These are phyloP conservation scores for Mycena citricolor DNA, from an alignment of 1,284 basidiomycete species.

Conservation along the genomic window DNA sequence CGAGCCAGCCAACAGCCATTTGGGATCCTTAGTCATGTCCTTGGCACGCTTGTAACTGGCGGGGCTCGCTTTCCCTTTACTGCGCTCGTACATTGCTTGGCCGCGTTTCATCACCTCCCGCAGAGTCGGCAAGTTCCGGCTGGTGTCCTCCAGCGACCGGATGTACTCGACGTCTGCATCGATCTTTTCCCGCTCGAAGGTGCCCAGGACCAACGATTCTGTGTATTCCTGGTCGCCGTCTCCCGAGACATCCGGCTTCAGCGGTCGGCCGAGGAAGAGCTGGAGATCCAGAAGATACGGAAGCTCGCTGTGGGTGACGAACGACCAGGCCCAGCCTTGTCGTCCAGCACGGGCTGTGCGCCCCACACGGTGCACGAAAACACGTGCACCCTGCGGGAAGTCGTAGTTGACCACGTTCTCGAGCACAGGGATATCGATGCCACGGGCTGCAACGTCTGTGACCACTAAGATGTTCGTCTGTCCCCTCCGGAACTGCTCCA, in stretches of 20 bases:
- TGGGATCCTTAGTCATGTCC: conserved; percentile 73
- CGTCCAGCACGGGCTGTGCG: conserved; percentile 94
- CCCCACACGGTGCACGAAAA: conserved; percentile 97
- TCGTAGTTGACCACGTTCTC: conserved; percentile 98
- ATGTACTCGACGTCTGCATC: conserved; percentile 89
- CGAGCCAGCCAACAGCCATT: conserved; percentile 73
- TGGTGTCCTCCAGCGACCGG: conserved; percentile 62
- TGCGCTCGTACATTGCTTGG: conserved; percentile 93
- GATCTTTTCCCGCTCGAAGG: conserved; percentile 76
- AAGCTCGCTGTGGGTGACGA: conserved; percentile 84
- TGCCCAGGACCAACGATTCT: conserved; percentile 76
- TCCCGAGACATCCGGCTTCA: conserved; percentile 52
- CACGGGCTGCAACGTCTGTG: conserved; percentile 96
- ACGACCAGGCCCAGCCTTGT: conserved; percentile 95
- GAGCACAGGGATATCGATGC: conserved; percentile 92
- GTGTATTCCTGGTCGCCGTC: conserved; percentile 61
- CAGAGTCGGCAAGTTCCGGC: conserved; percentile 71
- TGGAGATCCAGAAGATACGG: conserved; percentile 93
- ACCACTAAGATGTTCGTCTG: conserved; percentile 87
- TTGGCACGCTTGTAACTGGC: conserved; percentile 90
- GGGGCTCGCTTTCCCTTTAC: conserved; percentile 85
- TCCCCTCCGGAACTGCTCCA: conserved; percentile 89
- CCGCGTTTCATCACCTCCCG: conserved; percentile 89
- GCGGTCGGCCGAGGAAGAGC: conserved; percentile 87
- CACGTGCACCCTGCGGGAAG: conserved; percentile 89